Base-by-base conservation (phyloP, 179 eudicot species). In the Monotropa hypopitys region DNA sequence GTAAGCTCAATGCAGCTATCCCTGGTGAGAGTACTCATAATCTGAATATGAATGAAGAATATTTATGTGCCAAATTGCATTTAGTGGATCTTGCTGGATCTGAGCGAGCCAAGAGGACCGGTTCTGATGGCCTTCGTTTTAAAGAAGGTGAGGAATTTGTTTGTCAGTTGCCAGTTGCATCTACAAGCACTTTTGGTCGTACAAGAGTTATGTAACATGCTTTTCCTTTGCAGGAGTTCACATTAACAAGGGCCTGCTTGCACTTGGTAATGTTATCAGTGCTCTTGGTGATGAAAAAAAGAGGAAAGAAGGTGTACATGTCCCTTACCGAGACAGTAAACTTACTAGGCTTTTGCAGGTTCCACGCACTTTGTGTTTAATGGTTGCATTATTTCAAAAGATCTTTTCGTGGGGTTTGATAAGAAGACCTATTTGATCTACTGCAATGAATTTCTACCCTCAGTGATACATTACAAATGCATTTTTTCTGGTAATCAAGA, bases 71-170 rank as follows among this genome's bases (percentile, higher is more conserved):
- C 70, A 96, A 96, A 77, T 83, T 96, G 88, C 99, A 96, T 83
- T 87, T 96, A 78, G 99, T 96, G 70, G 99, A 96, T 86, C 99
- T 96, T 78, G 99, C 99, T 78, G 99, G 99, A 80, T 96, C 99
- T 46, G 99, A 96, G 85, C 86, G 99, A 73, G 99, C 99, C 56
- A 96, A 96, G 83, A 85, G 99, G 79, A 96, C 99, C 21, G 99
- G 99, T 74, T 96, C 99, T 76, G 99, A 96, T 89, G 99, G 99
- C 85, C 84, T 96, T 87, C 99, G 99, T 75, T 96, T 96, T 80
- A 96, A 96, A 83, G 99, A 96, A 93, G 98, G 99, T 89, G 73
- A 63, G 82, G 33, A 49, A 28, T 38, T 28, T 16, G 38, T 65
- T 74, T 74, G 16, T 69, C 13, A 66, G 43, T 5, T 70, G 65